Evolutionary conservation across 768 basidiomycete genomes (phyloP).

Genomic region (Boletus pseudopeckii): DNA sequence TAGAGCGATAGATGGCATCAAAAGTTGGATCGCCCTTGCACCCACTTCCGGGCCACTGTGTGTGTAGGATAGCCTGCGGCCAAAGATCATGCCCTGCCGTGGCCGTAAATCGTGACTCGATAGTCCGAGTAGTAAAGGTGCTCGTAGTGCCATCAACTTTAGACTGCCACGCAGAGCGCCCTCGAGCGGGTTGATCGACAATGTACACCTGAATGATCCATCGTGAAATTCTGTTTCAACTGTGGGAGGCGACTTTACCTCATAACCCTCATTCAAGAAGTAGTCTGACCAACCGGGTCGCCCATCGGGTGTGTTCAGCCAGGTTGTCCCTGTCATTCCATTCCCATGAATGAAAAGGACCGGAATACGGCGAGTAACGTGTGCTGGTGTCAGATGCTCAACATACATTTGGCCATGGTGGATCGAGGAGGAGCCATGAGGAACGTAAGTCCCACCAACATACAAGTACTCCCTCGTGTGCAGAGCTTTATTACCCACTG

Average conservation of each 20-base stretch:
- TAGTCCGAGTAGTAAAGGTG: slow-evolving; percentile 26
- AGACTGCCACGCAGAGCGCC: slow-evolving; percentile 43
- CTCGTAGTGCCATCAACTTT: slow-evolving; percentile 36
- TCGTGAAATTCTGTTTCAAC: background rate
- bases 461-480: slow-evolving; percentile 50
- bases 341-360: slow-evolving; percentile 48
- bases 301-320: slow-evolving; percentile 53
- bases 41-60: slow-evolving; percentile 55
- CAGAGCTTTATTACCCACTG: slow-evolving; percentile 28
- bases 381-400: slow-evolving; percentile 44
- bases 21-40: slow-evolving; percentile 43
- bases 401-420: slow-evolving; percentile 50
- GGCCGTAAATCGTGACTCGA: slow-evolving; percentile 45
- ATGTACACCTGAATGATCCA: slow-evolving; percentile 36
- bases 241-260: slow-evolving; percentile 30
- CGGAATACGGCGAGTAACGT: slow-evolving; percentile 37
- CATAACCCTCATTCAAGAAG: slow-evolving; percentile 48
- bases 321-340: slow-evolving; percentile 52
- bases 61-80: slow-evolving; percentile 45
- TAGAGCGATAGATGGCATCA: slow-evolving; percentile 44
- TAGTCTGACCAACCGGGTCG: slow-evolving; percentile 57
- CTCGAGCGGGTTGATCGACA: slow-evolving; percentile 45
- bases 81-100: slow-evolving; percentile 39
- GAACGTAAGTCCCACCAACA: slow-evolving; percentile 41
- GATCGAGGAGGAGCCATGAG: slow-evolving; percentile 35